A percentile compares a stretch with the other conserved stretches of the same genome.
Evolutionary conservation across 1,284 basidiomycete genomes (phyloP).

Genomic region (Tilletia indica): DNA sequence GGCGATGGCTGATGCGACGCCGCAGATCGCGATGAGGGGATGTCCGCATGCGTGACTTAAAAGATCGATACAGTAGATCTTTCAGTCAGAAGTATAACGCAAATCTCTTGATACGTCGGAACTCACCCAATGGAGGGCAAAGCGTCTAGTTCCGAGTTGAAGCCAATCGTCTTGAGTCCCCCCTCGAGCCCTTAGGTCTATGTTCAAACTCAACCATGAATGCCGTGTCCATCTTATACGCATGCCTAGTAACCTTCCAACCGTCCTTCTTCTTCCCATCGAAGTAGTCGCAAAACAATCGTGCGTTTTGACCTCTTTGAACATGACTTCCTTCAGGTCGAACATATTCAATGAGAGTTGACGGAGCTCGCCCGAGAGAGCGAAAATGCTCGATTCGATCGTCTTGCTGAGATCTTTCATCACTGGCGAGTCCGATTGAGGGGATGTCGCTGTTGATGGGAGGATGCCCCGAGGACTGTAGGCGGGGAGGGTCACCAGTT

Average conservation of each 20-base stretch:
- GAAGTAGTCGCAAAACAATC: slow-evolving; percentile 45
- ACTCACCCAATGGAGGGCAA: slow-evolving; percentile 30
- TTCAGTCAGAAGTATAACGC: too few relatives aligned
- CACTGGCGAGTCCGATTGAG: too few relatives aligned
- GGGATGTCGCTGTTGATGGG: too few relatives aligned
- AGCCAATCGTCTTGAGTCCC: slow-evolving; percentile 41
- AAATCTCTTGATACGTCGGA: background rate
- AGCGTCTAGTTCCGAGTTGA: slow-evolving; percentile 70
- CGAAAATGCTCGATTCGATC: slow-evolving; percentile 38
- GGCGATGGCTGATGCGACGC: slow-evolving; percentile 72
- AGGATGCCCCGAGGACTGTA: too few relatives aligned
- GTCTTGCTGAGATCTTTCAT: too few relatives aligned
- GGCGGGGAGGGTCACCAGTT: too few relatives aligned
- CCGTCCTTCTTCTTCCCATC: slow-evolving; percentile 23
- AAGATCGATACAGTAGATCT: background rate
- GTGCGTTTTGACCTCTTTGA: slow-evolving; percentile 46
- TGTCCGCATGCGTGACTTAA: slow-evolving; percentile 58
- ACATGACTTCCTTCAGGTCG: slow-evolving; percentile 53
- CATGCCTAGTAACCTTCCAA: slow-evolving; percentile 49
- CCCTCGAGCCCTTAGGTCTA: slow-evolving; percentile 29
- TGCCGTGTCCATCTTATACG: slow-evolving; percentile 62
- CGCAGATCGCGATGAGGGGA: slow-evolving; percentile 78
- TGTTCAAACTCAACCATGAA: slow-evolving; percentile 68
- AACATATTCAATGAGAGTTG: slow-evolving; percentile 54
- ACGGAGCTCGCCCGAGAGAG: slow-evolving; percentile 44